Percentiles rank a stretch among this genome's conserved stretches.
Evolutionary conservation across 495 filamentous ascomycete species (phyloP).

Genomic region (Neurospora sp.): DNA sequence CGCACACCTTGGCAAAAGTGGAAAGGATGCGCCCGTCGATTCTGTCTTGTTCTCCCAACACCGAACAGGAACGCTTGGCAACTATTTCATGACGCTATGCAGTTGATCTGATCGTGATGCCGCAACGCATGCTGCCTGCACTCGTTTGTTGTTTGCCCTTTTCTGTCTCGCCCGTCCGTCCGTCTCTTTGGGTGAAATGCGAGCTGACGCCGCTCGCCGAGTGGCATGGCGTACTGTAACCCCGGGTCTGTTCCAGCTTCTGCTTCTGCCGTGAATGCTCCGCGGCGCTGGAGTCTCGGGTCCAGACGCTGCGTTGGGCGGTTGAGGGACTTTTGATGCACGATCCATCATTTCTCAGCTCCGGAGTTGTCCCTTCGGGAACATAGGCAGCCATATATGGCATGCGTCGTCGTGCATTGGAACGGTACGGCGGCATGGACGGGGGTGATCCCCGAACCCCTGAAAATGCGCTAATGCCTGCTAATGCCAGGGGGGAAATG

Average conservation of each 20-base stretch:
- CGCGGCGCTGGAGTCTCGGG: background rate
- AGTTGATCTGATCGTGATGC: background rate
- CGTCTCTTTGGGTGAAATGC: background rate
- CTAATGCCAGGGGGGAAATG: background rate
- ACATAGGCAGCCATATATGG: background rate
- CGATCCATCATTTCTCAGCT: background rate
- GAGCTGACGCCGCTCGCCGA: background rate
- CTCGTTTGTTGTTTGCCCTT: background rate
- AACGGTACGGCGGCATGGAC: background rate
- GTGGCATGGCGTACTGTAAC: background rate
- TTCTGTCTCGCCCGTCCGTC: background rate
- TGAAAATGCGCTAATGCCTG: background rate
- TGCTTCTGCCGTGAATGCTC: background rate
- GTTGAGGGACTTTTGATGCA: background rate
- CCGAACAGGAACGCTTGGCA: background rate
- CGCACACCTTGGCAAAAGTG: background rate
- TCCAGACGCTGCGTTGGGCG: background rate
- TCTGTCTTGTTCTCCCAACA: background rate
- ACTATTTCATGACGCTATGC: background rate
- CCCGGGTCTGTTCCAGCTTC: background rate
- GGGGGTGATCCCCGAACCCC: background rate
- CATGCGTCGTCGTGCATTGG: slow-evolving; percentile 3
- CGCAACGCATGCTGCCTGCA: background rate
- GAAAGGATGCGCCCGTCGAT: background rate
- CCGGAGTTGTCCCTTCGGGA: background rate